Conservation (phyloP, 2,329 filamentous ascomycete species). For the Aureobasidium musti region DNA sequence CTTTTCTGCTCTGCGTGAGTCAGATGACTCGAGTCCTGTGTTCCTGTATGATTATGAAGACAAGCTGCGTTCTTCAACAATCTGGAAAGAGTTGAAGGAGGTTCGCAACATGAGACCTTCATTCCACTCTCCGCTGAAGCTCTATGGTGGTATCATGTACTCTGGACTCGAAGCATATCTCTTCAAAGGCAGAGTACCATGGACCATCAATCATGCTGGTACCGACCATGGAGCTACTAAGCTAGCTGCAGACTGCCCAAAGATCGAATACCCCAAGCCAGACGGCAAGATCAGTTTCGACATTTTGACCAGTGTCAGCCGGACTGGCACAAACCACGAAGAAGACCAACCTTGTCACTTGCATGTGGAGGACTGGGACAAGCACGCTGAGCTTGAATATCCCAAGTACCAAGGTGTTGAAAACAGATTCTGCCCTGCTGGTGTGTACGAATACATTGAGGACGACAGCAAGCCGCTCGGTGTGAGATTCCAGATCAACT, state of each 20-base stretch:
- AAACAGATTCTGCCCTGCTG: constrained; percentile 95
- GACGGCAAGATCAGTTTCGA: constrained; percentile 95
- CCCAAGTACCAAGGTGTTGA: constrained; percentile 89
- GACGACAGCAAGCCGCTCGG: constrained; percentile 83
- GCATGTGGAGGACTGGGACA: constrained; percentile 93
- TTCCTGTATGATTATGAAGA: constrained; percentile 97
- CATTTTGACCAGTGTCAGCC: constrained; percentile 90
- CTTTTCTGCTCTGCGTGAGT: constrained; percentile 68
- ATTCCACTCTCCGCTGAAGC: constrained; percentile 82
- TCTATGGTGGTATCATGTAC: constrained; percentile 89
- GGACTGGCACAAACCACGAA: constrained; percentile 97
- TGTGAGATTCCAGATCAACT: constrained; percentile 95
- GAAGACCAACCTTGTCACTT: constrained; percentile 97
- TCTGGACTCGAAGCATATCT: constrained; percentile 90
- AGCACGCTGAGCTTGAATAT: constrained; percentile 79
- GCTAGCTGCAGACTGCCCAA: constrained; percentile 72
- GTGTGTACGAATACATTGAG: constrained; percentile 97
- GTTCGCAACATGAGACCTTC: constrained; percentile 98
- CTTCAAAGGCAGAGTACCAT: constrained; percentile 80
- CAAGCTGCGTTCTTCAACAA: constrained; percentile 76
- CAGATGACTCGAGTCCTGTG: constrained; percentile 64
- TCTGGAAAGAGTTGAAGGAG: constrained; percentile 92
- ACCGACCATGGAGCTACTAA: constrained; percentile 79
- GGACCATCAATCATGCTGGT: constrained; percentile 85
- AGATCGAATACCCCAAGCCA: constrained; percentile 96